Evolutionary conservation across 192 early-diverging fungal genomes (phyloP), one percentile per base, ranked within the genome.

Genomic region (Spinellus fusiger): DNA sequence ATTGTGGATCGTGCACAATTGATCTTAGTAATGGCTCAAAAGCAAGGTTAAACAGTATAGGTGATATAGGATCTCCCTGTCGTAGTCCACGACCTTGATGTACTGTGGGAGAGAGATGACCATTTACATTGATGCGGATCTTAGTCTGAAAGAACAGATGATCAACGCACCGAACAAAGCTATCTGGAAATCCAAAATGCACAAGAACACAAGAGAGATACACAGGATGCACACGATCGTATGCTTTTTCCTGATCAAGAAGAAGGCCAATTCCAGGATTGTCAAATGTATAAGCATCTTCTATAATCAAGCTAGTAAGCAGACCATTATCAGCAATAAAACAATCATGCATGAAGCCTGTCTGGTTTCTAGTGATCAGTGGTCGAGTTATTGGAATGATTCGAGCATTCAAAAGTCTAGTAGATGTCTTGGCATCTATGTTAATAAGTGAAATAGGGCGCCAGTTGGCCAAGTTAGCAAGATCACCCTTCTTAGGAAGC

Each of bases 11-110:
- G 4, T n/a, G 40, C 3, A 49, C 23, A 1, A 70, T 29, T 7
- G 38, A 23, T 5, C 59, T 51, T 2, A 68, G 49, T 4, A 66
- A 33, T 7, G 61, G 69, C 13, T 71, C 69, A 32, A 66, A 54
- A 22, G 64, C 69, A 5, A 66, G 32, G 27, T 66, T 61, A 54
- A 58, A 63, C 0, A 65, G 57, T 20, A 70, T 4, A 4, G 68
- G 68, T 7, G 54, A 52, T 6, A 70, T 48, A 18, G 65, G 71
- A 23, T 73, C 71, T 16, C 71, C 63, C 23, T 73, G 71, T 22
- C 51, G 33, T 3, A 73, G 50, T 0, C 63, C 71, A 29, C 62
- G 38, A 5, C 28, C 3, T 59, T 73, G 71, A 2, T 8, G 2
- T 25, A 67, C 46, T 4, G 59, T 23, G 0, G 16, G 3, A 7